These are phyloP conservation scores for Ustilago trichophora DNA, from an alignment of 1,284 basidiomycete genomes.

Conservation along the genomic window DNA sequence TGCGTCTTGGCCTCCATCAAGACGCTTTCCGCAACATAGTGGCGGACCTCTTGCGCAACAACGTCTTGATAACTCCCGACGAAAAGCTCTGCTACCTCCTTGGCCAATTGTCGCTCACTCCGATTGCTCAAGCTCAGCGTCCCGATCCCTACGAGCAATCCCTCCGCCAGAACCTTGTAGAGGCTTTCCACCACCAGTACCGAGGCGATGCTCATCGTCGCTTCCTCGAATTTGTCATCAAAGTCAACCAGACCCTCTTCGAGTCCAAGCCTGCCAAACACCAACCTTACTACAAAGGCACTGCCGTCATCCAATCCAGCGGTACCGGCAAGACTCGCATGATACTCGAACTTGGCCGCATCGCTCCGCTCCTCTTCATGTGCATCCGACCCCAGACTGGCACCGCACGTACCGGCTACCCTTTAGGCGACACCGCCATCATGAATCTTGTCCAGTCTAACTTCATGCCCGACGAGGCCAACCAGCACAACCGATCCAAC, in stretches of 20 bases:
- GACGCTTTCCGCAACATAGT: too few relatives aligned
- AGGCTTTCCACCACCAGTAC: neutral
- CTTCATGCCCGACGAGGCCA: neutral
- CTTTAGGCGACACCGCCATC: neutral
- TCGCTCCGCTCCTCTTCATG: slow-evolving; percentile 8
- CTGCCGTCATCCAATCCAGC: slow-evolving; percentile 24
- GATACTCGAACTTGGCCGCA: slow-evolving; percentile 2
- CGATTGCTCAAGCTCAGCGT: too few relatives aligned
- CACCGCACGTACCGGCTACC: neutral
- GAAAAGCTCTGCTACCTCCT: too few relatives aligned
- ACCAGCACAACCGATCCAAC: too few relatives aligned
- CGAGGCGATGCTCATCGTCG: neutral
- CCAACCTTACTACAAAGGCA: slow-evolving; percentile 8
- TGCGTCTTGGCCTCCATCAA: too few relatives aligned
- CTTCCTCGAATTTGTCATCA: slow-evolving; percentile 5
- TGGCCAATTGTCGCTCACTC: too few relatives aligned
- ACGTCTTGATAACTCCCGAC: too few relatives aligned
- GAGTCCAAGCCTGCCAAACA: neutral
- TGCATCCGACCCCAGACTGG: neutral
- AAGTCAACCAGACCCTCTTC: neutral
- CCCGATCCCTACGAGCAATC: neutral
- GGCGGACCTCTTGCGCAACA: too few relatives aligned
- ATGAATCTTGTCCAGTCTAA: neutral
- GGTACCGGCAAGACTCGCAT: slow-evolving; percentile 28
- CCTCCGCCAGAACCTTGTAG: too few relatives aligned